Percentiles rank a stretch among this genome's conserved stretches.
Evolutionary conservation across 768 basidiomycete species (phyloP).

Genomic region (Tephrocybe sp.): DNA sequence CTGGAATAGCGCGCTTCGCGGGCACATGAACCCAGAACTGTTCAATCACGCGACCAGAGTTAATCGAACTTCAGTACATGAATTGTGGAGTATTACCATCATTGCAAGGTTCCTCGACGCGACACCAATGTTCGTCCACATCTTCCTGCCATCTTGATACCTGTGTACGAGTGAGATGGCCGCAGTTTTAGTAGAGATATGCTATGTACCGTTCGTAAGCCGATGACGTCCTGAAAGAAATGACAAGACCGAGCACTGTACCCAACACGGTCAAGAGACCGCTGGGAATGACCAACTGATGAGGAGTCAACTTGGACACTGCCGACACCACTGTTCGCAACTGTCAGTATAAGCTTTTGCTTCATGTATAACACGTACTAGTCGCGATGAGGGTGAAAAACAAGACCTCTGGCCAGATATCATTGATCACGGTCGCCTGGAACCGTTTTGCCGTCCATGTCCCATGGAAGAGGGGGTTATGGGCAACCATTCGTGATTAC

Average conservation of each 20-base stretch:
- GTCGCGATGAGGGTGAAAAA: constrained; percentile 64
- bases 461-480: constrained; percentile 47
- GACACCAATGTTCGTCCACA: constrained; percentile 65
- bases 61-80: no score
- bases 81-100: constrained; percentile 38
- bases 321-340: constrained; percentile 50
- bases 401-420: constrained; percentile 63
- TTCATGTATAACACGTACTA: constrained; percentile 33
- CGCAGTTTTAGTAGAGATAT: not conserved
- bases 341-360: not conserved
- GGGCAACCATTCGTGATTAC: constrained; percentile 36
- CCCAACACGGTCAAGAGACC: constrained; percentile 68
- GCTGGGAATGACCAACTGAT: constrained; percentile 51
- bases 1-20: constrained; percentile 37
- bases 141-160: constrained; percentile 68
- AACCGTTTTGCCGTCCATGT: constrained; percentile 51
- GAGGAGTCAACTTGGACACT: constrained; percentile 49
- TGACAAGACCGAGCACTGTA: constrained; percentile 70
- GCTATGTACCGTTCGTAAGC: constrained; percentile 58
- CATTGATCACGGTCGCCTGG: constrained; percentile 60
- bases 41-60: not conserved
- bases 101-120: constrained; percentile 60
- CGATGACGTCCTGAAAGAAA: constrained; percentile 72
- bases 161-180: constrained; percentile 25
- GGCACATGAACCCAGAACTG: constrained; percentile 63